Conservation (phyloP, 1,284 basidiomycete species). For the Neonothopanus nambi region DNA sequence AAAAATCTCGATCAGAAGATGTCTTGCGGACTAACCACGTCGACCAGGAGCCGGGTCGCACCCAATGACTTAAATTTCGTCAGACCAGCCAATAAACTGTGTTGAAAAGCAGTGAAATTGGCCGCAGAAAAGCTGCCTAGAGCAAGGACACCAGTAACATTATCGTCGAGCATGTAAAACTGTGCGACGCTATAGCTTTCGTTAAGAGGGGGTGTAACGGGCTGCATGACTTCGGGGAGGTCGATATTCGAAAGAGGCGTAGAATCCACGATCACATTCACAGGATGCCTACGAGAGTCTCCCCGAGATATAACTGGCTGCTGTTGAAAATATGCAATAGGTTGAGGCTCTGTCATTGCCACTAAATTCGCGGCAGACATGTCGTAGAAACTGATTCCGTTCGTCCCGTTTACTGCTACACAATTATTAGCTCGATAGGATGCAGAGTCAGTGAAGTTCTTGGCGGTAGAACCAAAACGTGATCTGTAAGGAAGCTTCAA, state of each 20-base stretch:
- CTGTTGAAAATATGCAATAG: conserved; percentile 45
- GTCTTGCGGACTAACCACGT: conserved; percentile 43
- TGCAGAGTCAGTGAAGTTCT: conserved; percentile 48
- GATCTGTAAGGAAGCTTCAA: conserved; percentile 59
- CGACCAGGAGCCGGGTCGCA: conserved; percentile 55
- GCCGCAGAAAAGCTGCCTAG: conserved; percentile 58
- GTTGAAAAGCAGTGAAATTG: conserved; percentile 42
- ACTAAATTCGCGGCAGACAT: conserved; percentile 8
- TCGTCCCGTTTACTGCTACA: conserved; percentile 47
- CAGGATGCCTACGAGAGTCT: conserved; percentile 38
- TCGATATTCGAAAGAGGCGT: conserved; percentile 46
- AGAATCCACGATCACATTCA: conserved; percentile 54
- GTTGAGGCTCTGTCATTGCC: conserved; percentile 19
- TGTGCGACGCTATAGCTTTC: conserved; percentile 53
- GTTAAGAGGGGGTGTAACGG: conserved; percentile 36
- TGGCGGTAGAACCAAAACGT: conserved; percentile 43
- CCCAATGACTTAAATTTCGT: conserved; percentile 48
- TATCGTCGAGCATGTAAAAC: conserved; percentile 55
- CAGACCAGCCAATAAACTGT: conserved; percentile 49
- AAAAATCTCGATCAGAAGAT: neutral
- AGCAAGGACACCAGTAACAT: conserved; percentile 57
- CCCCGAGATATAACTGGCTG: conserved; percentile 38
- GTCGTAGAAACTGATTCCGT: conserved; percentile 48
- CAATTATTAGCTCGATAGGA: conserved; percentile 58
- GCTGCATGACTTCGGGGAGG: conserved; percentile 49